Evolutionary conservation across 345 rosid species (phyloP).

Genomic region (Arabis hirsuta): DNA sequence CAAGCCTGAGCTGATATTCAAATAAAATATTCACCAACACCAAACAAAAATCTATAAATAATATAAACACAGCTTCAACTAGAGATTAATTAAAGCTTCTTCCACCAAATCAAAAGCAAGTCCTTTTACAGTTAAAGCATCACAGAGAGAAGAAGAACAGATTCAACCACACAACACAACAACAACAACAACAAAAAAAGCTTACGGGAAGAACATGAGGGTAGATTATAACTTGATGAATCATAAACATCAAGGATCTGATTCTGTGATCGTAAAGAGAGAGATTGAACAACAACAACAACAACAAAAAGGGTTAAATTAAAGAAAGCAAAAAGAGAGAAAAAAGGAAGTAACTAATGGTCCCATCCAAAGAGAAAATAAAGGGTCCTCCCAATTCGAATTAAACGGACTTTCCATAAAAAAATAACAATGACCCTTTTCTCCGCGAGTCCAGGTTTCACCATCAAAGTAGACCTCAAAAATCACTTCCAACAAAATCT

Average conservation of each 20-base stretch:
- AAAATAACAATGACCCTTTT: slow-evolving; percentile 30
- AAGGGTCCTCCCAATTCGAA: slow-evolving; percentile 35
- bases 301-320: slow-evolving; percentile 2
- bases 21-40: slow-evolving; percentile 21
- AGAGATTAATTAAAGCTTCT: slow-evolving; percentile 19
- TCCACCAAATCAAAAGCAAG: slow-evolving; percentile 34
- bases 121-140: slow-evolving; percentile 27
- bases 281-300: slow-evolving; percentile 6
- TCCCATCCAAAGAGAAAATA: slow-evolving; percentile 26
- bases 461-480: slow-evolving; percentile 15
- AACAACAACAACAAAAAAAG: neutral
- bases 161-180: neutral
- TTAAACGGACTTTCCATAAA: slow-evolving; percentile 37
- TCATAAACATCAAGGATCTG: slow-evolving; percentile 28
- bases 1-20: neutral
- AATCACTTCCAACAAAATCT: slow-evolving; percentile 9
- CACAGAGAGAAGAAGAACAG: slow-evolving; percentile 4
- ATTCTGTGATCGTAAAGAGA: slow-evolving; percentile 26
- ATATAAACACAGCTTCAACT: slow-evolving; percentile 20
- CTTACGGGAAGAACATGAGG: slow-evolving; percentile 31
- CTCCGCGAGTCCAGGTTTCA: slow-evolving; percentile 39
- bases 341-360: slow-evolving; percentile 31
- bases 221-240: slow-evolving; percentile 11
- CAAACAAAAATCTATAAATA: slow-evolving; percentile 14
- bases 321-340: slow-evolving; percentile 27